phyloP scores from a whole-genome alignment of 768 basidiomycete genomes.

The Mycena venus region DNA sequence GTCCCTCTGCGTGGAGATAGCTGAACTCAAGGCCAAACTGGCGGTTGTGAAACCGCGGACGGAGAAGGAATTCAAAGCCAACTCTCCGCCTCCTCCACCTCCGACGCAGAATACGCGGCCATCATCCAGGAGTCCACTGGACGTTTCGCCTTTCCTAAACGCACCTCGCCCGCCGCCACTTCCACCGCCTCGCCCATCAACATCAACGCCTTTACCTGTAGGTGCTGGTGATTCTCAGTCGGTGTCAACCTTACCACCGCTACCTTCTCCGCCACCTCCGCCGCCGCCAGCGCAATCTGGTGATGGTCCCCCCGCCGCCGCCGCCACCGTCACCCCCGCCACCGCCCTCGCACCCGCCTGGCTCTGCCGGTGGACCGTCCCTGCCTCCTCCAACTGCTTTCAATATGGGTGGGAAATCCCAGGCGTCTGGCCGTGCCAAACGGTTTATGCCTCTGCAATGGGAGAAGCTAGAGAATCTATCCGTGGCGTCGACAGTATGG shows the following conservation, averaged over 20 bases:
- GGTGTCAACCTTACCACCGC: slow-evolving; percentile 33
- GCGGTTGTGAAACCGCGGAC: slow-evolving; percentile 67
- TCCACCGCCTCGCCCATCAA: slow-evolving; percentile 25
- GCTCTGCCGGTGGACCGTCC: slow-evolving; percentile 38
- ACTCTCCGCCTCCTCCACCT: slow-evolving; percentile 43
- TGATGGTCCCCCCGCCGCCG: slow-evolving; percentile 37
- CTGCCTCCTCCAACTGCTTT: slow-evolving; percentile 48
- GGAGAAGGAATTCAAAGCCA: slow-evolving; percentile 81
- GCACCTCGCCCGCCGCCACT: slow-evolving; percentile 33
- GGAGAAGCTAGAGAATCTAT: slow-evolving; percentile 74
- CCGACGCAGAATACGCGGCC: slow-evolving; percentile 51
- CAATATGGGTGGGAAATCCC: slow-evolving; percentile 46
- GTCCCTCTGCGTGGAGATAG: slow-evolving; percentile 63
- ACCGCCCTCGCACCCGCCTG: slow-evolving; percentile 46
- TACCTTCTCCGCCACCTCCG: slow-evolving; percentile 38
- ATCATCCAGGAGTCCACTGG: slow-evolving; percentile 26
- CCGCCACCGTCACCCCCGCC: slow-evolving; percentile 46
- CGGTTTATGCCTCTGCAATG: slow-evolving; percentile 91
- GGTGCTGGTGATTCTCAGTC: not conserved
- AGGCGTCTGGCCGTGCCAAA: slow-evolving; percentile 61
- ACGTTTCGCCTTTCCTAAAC: slow-evolving; percentile 23
- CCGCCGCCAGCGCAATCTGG: slow-evolving; percentile 34
- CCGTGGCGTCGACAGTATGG: slow-evolving; percentile 76
- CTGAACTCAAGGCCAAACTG: slow-evolving; percentile 64
- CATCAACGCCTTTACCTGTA: slow-evolving; percentile 41